A percentile compares a stretch with the other conserved stretches of the same genome.
Conservation (phyloP, 768 basidiomycete species). For the Leccinum subtestaceum region DNA sequence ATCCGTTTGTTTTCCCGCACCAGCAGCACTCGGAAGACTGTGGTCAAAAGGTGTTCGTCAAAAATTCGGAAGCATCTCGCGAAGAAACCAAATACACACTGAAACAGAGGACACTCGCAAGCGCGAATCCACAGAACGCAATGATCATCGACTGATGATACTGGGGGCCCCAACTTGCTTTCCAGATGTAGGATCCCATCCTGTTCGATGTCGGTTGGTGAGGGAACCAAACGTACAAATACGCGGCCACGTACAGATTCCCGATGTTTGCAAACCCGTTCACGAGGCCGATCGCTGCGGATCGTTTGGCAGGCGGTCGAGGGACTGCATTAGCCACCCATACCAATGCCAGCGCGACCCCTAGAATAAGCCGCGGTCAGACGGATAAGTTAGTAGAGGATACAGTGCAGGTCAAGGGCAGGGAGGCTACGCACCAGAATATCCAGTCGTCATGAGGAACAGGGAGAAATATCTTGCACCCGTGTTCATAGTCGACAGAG, state of each 20-base stretch:
- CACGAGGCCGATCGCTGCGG: slow-evolving; percentile 59
- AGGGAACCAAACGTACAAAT: not conserved
- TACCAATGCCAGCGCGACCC: slow-evolving; percentile 46
- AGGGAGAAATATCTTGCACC: slow-evolving; percentile 57
- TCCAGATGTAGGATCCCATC: slow-evolving; percentile 64
- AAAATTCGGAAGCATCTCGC: not conserved
- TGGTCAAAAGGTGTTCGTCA: too few relatives aligned
- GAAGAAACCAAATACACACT: slow-evolving; percentile 27
- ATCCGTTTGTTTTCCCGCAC: slow-evolving; percentile 49
- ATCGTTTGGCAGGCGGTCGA: slow-evolving; percentile 52
- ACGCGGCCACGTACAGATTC: slow-evolving; percentile 43
- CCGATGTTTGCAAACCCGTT: slow-evolving; percentile 61
- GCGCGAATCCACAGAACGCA: slow-evolving; percentile 34
- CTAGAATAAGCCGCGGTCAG: slow-evolving; percentile 13
- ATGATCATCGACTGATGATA: slow-evolving; percentile 66
- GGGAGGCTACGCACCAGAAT: slow-evolving; percentile 33
- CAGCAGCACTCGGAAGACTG: slow-evolving; percentile 44
- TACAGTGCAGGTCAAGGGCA: not conserved
- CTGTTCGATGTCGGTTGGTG: slow-evolving; percentile 27
- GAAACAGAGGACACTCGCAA: slow-evolving; percentile 34
- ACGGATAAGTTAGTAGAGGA: not conserved
- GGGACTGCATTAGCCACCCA: slow-evolving; percentile 64
- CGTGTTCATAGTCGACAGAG: slow-evolving; percentile 49
- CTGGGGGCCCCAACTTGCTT: slow-evolving; percentile 53
- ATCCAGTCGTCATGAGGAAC: slow-evolving; percentile 63